Conservation (phyloP, 192 early-diverging fungal species). For the Chytriomyces hyalinus region DNA sequence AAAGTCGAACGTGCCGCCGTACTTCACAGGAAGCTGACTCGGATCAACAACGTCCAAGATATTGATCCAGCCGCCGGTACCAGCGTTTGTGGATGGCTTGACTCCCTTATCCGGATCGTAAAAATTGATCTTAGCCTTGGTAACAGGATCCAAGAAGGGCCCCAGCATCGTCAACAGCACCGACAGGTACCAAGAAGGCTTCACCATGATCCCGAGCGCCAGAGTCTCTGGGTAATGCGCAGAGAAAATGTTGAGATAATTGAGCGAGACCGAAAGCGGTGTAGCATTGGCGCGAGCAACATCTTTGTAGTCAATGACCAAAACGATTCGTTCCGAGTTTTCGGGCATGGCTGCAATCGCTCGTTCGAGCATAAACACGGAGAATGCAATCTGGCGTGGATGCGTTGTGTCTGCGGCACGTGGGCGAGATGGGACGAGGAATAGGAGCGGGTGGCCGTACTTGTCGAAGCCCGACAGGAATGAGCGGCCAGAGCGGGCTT, state of each 20-base stretch:
- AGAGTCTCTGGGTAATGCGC: constrained; percentile 64
- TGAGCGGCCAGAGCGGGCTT: constrained; percentile 67
- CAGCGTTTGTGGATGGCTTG: constrained; percentile 16
- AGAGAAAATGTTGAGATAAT: constrained; percentile 77
- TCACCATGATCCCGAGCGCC: constrained; percentile 65
- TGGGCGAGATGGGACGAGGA: constrained; percentile 59
- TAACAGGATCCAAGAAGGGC: constrained; percentile 92
- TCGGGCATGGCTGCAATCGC: constrained; percentile 72
- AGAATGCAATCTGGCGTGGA: constrained; percentile 69
- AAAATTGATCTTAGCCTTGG: constrained; percentile 85
- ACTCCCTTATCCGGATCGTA: constrained; percentile 58
- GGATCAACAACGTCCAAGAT: constrained; percentile 57
- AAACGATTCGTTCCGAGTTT: constrained; percentile 74
- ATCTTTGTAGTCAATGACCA: constrained; percentile 84
- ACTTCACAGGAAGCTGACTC: constrained; percentile 70
- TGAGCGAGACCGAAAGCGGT: constrained; percentile 43
- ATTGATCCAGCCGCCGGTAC: constrained; percentile 53
- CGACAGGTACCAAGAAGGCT: constrained; percentile 86
- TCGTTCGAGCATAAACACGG: constrained; percentile 77
- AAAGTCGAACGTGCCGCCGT: constrained; percentile 76
- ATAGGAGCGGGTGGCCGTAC: constrained; percentile 64
- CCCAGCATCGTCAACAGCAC: constrained; percentile 77
- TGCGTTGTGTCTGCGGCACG: constrained; percentile 59
- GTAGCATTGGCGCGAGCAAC: constrained; percentile 73
- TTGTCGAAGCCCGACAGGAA: constrained; percentile 62